Percentiles rank a stretch among this genome's conserved stretches.
These are phyloP conservation scores for Bullera alba DNA, from an alignment of 768 basidiomycete genomes.

Conservation along the genomic window DNA sequence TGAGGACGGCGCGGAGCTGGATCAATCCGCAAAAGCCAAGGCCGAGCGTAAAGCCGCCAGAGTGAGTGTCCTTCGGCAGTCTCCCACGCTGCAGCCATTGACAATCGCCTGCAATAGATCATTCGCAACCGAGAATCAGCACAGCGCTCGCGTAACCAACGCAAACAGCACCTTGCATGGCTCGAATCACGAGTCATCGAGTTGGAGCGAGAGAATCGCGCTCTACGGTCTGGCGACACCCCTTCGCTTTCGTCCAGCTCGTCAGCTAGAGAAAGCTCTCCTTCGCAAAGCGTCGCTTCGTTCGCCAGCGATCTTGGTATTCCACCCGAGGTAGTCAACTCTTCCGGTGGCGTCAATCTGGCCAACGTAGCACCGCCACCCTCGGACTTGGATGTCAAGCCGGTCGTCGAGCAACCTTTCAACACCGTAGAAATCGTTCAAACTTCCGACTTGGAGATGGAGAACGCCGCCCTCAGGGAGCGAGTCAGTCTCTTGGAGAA, in stretches of 20 bases:
- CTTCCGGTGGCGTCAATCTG: constrained; percentile 27
- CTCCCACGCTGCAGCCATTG: neutral
- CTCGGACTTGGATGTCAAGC: constrained; percentile 28
- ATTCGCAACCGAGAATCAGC: constrained; percentile 90
- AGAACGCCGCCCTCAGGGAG: constrained; percentile 29
- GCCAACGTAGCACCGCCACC: constrained; percentile 32
- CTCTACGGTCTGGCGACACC: constrained; percentile 18
- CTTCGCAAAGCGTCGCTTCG: constrained; percentile 16
- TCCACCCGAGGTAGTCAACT: constrained; percentile 11
- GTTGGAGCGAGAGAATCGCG: constrained; percentile 75
- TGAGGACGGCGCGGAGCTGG: neutral
- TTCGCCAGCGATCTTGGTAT: constrained; percentile 22
- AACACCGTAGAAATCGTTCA: neutral
- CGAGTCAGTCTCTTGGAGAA: constrained; percentile 27
- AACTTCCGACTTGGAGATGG: constrained; percentile 2
- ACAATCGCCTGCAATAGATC: constrained; percentile 53
- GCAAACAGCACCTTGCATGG: constrained; percentile 70
- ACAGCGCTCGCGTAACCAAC: constrained; percentile 82
- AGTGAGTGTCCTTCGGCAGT: neutral
- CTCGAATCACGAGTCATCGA: constrained; percentile 64
- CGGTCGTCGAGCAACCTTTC: constrained; percentile 3
- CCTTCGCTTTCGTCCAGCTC: neutral
- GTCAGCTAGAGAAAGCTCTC: constrained; percentile 14
- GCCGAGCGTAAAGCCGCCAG: constrained; percentile 1
- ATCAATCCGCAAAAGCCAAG: constrained; percentile 3